Evolutionary conservation across 2,329 filamentous ascomycete species (phyloP).

Genomic region (Aureobasidium sp.): DNA sequence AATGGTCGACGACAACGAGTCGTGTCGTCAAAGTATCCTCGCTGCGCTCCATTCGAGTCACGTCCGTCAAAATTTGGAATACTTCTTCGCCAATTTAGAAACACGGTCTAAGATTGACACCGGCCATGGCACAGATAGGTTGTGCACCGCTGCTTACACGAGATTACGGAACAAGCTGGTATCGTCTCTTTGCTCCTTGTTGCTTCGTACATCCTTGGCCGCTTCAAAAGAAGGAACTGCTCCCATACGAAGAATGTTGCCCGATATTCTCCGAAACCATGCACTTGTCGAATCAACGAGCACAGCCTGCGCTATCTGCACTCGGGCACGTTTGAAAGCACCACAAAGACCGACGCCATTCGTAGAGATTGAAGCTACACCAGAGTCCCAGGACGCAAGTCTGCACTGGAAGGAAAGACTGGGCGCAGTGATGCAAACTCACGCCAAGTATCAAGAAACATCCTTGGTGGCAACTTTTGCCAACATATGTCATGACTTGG

Average conservation of each 20-base stretch:
- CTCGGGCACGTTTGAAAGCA: not conserved
- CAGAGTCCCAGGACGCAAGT: slow-evolving; percentile 27
- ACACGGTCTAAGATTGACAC: not conserved
- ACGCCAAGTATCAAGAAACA: slow-evolving; percentile 40
- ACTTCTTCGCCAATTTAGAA: not conserved
- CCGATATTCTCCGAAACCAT: slow-evolving; percentile 15
- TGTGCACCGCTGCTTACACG: slow-evolving; percentile 1
- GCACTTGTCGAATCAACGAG: slow-evolving; percentile 16
- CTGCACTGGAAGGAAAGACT: slow-evolving; percentile 46
- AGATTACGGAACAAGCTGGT: not conserved
- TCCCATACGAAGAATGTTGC: not conserved
- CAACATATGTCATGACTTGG: slow-evolving; percentile 50
- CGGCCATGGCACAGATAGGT: not conserved
- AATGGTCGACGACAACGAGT: not conserved
- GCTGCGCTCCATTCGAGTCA: not conserved
- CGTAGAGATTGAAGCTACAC: slow-evolving; percentile 35
- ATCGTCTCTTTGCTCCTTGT: slow-evolving; percentile 15
- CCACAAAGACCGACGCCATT: slow-evolving; percentile 21
- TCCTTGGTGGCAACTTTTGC: slow-evolving; percentile 44
- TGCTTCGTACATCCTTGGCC: slow-evolving; percentile 13
- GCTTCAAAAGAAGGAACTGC: slow-evolving; percentile 15
- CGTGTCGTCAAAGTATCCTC: slow-evolving; percentile 6
- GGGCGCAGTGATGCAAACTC: slow-evolving; percentile 37
- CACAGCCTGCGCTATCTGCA: not conserved
- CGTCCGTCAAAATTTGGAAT: slow-evolving; percentile 1